Conservation (phyloP, 768 basidiomycete genomes). For the Lenzites betulinus region DNA sequence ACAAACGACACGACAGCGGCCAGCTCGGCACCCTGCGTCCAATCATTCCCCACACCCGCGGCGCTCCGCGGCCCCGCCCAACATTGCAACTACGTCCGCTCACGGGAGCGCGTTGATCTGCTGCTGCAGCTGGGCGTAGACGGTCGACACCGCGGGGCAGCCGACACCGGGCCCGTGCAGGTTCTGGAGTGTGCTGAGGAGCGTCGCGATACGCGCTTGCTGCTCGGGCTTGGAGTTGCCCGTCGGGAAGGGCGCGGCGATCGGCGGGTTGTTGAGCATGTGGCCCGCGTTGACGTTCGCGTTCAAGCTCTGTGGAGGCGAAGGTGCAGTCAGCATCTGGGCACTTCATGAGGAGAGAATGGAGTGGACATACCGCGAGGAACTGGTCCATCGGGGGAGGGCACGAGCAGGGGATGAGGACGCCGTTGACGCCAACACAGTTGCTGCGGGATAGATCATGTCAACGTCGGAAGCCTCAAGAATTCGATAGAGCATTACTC, state of each 20-base stretch:
- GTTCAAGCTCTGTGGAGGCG: slow-evolving; percentile 14
- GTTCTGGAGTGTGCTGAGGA: slow-evolving; percentile 73
- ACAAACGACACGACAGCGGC: slow-evolving; percentile 7
- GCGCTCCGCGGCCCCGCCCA: not conserved
- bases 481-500: not conserved
- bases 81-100: not conserved
- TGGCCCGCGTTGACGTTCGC: slow-evolving; percentile 62
- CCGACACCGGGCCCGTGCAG: slow-evolving; percentile 66
- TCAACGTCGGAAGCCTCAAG: not conserved
- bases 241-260: slow-evolving; percentile 63
- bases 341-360: not conserved
- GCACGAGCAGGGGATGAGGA: slow-evolving; percentile 41
- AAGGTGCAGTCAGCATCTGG: not conserved
- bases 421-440: slow-evolving; percentile 35
- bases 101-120: slow-evolving; percentile 22
- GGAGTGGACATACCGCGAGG: slow-evolving; percentile 7
- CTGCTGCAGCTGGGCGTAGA: slow-evolving; percentile 19
- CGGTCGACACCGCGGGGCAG: slow-evolving; percentile 64
- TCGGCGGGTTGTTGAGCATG: slow-evolving; percentile 63
- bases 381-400: slow-evolving; percentile 33
- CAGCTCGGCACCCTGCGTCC: not conserved
- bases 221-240: slow-evolving; percentile 55
- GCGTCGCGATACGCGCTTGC: slow-evolving; percentile 57
- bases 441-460: slow-evolving; percentile 15
- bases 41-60: not conserved